Evolutionary conservation across 2,329 filamentous ascomycete species (phyloP), one percentile per base, ranked within the genome.

Genomic region (Colletotrichum spaethianum): DNA sequence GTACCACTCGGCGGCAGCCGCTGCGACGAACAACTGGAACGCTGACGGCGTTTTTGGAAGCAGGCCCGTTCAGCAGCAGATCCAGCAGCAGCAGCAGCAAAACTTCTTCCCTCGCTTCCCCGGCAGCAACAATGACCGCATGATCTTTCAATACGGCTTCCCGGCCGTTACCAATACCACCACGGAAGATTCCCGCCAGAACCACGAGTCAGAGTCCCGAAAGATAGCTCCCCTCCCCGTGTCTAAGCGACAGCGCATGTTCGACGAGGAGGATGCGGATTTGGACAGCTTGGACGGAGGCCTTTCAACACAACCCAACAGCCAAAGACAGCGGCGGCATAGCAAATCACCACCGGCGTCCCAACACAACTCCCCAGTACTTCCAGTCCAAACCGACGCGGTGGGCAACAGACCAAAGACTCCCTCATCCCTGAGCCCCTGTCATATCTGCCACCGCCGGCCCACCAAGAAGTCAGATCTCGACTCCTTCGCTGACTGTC

Each of bases 381-480:
- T 44, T 5, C 64, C 62, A 28, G 69, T 56, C 44, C 71, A 68
- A 40, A 57, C 71, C 36, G 48, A 61, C 14, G 40, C 63, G 36
- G 60, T 28, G 48, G 55, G 44, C 42, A 71, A 53, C 23, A 71
- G 56, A 26, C 36, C 61, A 44, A 69, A 53, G 73, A 44, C 75
- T 65, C 23, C 78, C 3, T 65, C 78, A 3, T 75, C 82, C 5
- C 82, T 90, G 33, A 83, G 81, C 48, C 87, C 91, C 0, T 94
- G 92, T 79, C 90, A 93, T 81, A 89, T 93, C 74, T 94, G 92
- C 84, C 88, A 88, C 76, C 88, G 90, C 52, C 87, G 88, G 65
- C 92, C 92, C 1, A 91, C 86, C 63, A 90, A 90, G 75, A 92
- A 89, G 78, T 86, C 86, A 7, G 91, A 93, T 68, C 85, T 93